phyloP scores from a whole-genome alignment of 164 flowering plant genomes.

The Santalum album region DNA sequence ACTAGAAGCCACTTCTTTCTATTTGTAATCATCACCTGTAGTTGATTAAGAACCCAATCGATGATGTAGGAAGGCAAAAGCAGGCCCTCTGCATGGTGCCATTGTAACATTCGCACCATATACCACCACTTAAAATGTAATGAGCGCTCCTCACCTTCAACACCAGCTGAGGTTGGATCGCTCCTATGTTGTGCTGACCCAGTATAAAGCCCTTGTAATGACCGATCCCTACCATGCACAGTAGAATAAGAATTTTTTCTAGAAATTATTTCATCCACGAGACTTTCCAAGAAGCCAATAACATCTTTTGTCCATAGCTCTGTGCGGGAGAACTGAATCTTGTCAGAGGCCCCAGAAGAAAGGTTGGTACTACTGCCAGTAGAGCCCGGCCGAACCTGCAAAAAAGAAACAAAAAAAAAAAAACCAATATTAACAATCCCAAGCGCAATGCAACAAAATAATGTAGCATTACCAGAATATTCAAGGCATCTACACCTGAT shows the following conservation, averaged over 20 bases:
- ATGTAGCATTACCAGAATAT: background rate
- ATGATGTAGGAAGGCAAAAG: conserved; percentile 70
- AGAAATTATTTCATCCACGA: conserved; percentile 63
- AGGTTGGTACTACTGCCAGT: conserved; percentile 16
- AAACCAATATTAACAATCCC: background rate
- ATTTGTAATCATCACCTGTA: conserved; percentile 47
- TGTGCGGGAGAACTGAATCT: conserved; percentile 57
- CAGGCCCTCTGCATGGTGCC: conserved; percentile 87
- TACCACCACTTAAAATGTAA: conserved; percentile 90
- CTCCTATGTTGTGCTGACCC: conserved; percentile 43
- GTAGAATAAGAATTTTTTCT: conserved; percentile 41
- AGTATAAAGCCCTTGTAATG: conserved; percentile 45
- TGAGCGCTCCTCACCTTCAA: conserved; percentile 67
- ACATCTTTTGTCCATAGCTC: conserved; percentile 97
- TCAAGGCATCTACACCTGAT: conserved; percentile 39
- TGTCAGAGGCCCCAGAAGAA: conserved; percentile 66
- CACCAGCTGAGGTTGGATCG: conserved; percentile 31
- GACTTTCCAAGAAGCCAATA: conserved; percentile 71
- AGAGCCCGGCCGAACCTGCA: conserved; percentile 70
- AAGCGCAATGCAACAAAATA: background rate
- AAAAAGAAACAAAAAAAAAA: no score
- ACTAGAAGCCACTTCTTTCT: no score
- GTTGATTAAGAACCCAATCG: conserved; percentile 86
- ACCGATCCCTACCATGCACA: conserved; percentile 49
- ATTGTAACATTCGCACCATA: conserved; percentile 78